A percentile compares a stretch with the other conserved stretches of the same genome.
Conservation (phyloP, 1,284 basidiomycete species). For the Phellopilus nigrolimitatus region DNA sequence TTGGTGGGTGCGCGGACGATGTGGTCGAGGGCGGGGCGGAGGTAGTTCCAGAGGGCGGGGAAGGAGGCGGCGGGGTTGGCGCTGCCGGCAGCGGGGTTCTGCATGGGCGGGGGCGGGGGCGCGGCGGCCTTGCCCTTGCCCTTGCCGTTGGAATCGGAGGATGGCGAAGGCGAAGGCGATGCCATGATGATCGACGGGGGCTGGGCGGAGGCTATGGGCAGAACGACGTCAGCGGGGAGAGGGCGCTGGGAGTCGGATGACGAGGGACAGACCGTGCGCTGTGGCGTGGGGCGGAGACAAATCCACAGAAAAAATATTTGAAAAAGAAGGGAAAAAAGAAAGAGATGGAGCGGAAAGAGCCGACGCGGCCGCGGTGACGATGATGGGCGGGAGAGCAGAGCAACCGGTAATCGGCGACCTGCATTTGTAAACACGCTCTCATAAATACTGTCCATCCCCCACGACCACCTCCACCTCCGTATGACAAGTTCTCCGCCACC, state of each 20-base stretch:
- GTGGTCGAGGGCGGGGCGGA: constrained; percentile 68
- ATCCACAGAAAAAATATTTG: background rate
- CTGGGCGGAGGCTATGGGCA: too few relatives aligned
- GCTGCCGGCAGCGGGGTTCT: constrained; percentile 56
- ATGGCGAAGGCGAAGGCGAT: too few relatives aligned
- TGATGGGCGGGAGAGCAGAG: too few relatives aligned
- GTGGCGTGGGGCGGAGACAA: background rate
- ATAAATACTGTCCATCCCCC: constrained; percentile 4
- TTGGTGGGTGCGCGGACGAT: constrained; percentile 66
- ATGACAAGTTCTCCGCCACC: too few relatives aligned
- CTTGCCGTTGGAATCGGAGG: constrained; percentile 1
- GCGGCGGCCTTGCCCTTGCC: constrained; percentile 11
- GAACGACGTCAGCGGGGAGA: too few relatives aligned
- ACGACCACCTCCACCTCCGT: background rate
- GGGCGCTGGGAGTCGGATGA: too few relatives aligned
- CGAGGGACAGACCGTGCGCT: too few relatives aligned
- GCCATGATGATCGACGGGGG: background rate
- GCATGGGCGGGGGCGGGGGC: constrained; percentile 31
- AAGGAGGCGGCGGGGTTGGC: constrained; percentile 69
- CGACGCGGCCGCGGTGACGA: background rate
- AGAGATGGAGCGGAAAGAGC: background rate
- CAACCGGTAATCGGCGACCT: too few relatives aligned
- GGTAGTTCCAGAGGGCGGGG: constrained; percentile 65
- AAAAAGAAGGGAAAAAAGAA: background rate
- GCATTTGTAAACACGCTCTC: too few relatives aligned